Percentiles rank a stretch among this genome's conserved stretches.
These are phyloP conservation scores for Raddia distichophylla DNA, from an alignment of 176 grass and related monocot species.

Conservation along the genomic window DNA sequence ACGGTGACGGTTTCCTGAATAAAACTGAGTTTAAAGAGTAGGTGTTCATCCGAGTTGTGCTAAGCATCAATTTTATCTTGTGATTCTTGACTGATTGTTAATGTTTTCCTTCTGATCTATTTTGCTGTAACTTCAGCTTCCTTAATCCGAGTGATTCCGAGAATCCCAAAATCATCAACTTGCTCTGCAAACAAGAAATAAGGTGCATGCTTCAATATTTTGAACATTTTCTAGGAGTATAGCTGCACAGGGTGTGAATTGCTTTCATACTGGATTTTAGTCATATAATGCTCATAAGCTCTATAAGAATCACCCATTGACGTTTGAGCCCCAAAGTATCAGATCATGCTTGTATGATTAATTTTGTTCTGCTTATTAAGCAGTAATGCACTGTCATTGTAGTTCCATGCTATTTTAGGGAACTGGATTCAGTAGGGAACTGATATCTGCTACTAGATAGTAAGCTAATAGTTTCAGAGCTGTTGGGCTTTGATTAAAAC, in stretches of 20 bases:
- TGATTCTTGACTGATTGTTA: constrained; percentile 32
- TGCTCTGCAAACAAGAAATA: constrained; percentile 81
- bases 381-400: background rate
- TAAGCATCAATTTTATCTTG: background rate
- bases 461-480: background rate
- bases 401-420: background rate
- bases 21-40: constrained; percentile 82
- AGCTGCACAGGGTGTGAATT: background rate
- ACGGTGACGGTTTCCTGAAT: constrained; percentile 74
- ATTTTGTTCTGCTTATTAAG: background rate
- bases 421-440: constrained; percentile 3
- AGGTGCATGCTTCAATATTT: constrained; percentile 45
- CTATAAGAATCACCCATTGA: background rate
- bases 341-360: background rate
- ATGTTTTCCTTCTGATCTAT: constrained; percentile 31
- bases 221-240: background rate
- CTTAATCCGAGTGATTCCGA: constrained; percentile 77
- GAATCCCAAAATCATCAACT: constrained; percentile 68
- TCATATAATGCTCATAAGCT: background rate
- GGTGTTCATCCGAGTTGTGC: constrained; percentile 22
- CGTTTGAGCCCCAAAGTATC: background rate
- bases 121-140: constrained; percentile 55
- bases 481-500: background rate
- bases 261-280: constrained; percentile 5
- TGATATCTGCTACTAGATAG: background rate